Percentiles rank a stretch among this genome's conserved stretches.
Evolutionary conservation across 441 rosid genomes (phyloP).

Genomic region (Adansonia gregorii): DNA sequence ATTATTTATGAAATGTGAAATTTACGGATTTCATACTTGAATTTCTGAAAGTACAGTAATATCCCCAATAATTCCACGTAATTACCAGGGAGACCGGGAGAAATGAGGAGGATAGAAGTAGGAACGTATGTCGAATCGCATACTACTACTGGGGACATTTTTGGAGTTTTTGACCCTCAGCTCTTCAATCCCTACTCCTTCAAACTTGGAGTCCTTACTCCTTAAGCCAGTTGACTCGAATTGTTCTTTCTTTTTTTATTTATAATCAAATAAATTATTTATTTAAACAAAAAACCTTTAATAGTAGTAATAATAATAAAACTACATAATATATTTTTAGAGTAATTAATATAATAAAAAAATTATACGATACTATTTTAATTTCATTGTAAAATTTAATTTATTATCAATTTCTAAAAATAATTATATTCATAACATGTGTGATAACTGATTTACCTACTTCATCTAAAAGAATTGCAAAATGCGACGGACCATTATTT

Average conservation of each 20-base stretch:
- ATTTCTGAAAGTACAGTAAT: constrained; percentile 16
- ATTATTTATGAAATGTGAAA: neutral
- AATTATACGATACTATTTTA: neutral
- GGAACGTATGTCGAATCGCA: constrained; percentile 14
- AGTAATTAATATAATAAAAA: too few species aligned
- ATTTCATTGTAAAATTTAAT: too few species aligned
- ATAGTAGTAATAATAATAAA: too few species aligned
- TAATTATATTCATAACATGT: too few species aligned
- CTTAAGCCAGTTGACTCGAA: neutral
- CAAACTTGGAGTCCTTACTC: neutral
- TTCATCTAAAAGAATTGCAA: neutral
- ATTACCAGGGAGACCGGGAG: neutral
- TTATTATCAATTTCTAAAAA: neutral
- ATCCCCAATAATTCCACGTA: neutral
- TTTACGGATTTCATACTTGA: neutral
- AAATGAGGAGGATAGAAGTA: neutral
- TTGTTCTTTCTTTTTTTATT: neutral
- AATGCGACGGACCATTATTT: too few species aligned
- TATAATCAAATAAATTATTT: neutral
- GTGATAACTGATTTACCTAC: too few species aligned
- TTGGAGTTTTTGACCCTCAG: neutral
- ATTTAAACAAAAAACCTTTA: too few species aligned
- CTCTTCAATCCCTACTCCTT: neutral
- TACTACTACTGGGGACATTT: neutral
- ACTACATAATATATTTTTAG: too few species aligned